Conservation (phyloP, 2,329 filamentous ascomycete genomes). For the Calycina herbarum region DNA sequence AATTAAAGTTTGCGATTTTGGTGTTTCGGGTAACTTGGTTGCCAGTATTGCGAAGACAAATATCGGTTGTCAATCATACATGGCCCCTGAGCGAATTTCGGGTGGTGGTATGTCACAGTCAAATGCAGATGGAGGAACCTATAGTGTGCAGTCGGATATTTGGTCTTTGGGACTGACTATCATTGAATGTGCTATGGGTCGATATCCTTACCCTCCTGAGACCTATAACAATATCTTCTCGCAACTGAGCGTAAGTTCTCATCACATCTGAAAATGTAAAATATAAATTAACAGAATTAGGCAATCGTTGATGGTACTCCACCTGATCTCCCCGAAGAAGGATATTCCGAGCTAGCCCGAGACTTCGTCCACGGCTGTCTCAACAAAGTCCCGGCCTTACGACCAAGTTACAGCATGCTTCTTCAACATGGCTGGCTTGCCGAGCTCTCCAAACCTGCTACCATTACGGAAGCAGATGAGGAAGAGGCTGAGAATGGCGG, state of each 20-base stretch:
- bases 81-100: conserved; percentile 95
- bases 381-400: conserved; percentile 86
- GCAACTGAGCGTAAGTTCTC: conserved; percentile 80
- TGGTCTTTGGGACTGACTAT: conserved; percentile 95
- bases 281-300: conserved; percentile 47
- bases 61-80: conserved; percentile 98
- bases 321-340: conserved; percentile 76
- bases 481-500: conserved; percentile 48
- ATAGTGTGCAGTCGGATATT: conserved; percentile 96
- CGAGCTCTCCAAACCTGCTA: conserved; percentile 72
- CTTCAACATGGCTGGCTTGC: conserved; percentile 88
- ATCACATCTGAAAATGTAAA: not conserved
- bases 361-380: conserved; percentile 89
- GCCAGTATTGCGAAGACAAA: conserved; percentile 98
- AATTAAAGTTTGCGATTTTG: conserved; percentile 98
- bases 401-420: conserved; percentile 92
- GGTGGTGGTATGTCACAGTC: conserved; percentile 76
- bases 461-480: conserved; percentile 69
- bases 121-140: conserved; percentile 75
- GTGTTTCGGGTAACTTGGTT: conserved; percentile 93
- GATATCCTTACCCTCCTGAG: conserved; percentile 95
- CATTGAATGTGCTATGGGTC: conserved; percentile 92
- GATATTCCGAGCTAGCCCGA: conserved; percentile 75
- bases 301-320: conserved; percentile 98
- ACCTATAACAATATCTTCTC: conserved; percentile 98